Base-by-base conservation (phyloP, 805 yeast species). In the Metschnikowia koreensis region DNA sequence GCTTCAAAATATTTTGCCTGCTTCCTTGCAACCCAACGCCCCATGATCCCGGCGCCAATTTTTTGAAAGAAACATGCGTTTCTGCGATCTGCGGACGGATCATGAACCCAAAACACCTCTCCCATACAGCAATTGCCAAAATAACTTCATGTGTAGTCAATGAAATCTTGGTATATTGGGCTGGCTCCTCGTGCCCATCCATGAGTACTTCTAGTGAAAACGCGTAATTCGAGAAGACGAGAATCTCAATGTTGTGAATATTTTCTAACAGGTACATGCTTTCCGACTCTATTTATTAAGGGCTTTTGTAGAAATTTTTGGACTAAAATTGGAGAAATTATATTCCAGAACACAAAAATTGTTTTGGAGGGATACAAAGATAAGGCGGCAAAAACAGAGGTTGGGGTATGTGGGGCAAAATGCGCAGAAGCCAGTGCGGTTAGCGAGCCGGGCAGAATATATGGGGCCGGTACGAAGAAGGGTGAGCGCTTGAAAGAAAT, bases 11-110 rank as follows among this genome's bases (percentile, higher is more conserved):
- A 27, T 50, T 46, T 16, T 50, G 41, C 26, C 36, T 43, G 34
- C 51, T 28, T 13, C 53, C 56, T 33, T 46, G 51, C 11, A 53
- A 26, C 27, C 45, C 36, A 17, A 50, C 48, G 16, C 31, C 28
- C 56, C 56, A 53, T 16, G 44, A 36, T 6, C 50, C 56, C 12
- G 53, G 53, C 6, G 44, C 51, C 16, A 44, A 16, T 34, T 53
- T 53, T n/a, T 43, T 45, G 39, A 50, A 50, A 2, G 42, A 15
- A 31, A 43, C 43, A 37, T 47, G 50, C 2, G 56, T 51, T 16
- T 48, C 47, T 5, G 51, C 44, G 15, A 29, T 38, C 31, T 47
- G 49, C 6, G 49, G 47, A 29, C 41, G 42, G 26, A 37, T 26
- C 49, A 41, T 48, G 39, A 46, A 40, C n/a, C 46, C 49, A 41